Evolutionary conservation across 345 rosid species (phyloP), one percentile per base, ranked within the genome.

Genomic region (Citrus trifoliata): DNA sequence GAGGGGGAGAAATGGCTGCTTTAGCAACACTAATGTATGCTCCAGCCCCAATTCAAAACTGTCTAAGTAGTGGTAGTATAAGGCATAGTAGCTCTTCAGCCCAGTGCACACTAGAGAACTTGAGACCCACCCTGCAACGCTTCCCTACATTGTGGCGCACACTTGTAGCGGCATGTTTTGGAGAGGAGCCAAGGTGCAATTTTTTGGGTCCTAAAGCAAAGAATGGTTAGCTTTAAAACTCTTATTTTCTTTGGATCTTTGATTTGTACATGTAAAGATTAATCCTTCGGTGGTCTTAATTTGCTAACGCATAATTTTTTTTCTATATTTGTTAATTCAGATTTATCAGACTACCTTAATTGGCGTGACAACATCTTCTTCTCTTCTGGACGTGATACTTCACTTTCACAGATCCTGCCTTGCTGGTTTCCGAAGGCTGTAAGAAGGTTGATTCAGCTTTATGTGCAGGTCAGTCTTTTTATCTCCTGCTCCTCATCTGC

Each of bases 381-480:
- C 88, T 96, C 98, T 84, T 68, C 93, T 66, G 90, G 87, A 61
- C 93, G 86, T 82, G 97, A 96, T 86, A 89, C 99, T 82, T 96
- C 99, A 58, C 95, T 96, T 70, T 83, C 91, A 58, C 98, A 96
- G 85, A 96, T 96, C 94, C 82, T 96, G 83, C 98, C 99, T 63
- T 94, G 90, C 85, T 91, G 99, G 99, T 94, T 96, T 78, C 99
- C 99, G 16, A 96, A 91, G 87, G 83, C 92, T 61, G 93, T 94
- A 68, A 90, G 98, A 78, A 89, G 97, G 80, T 84, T 96, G 82
- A 83, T 96, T 81, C 99, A 96, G 86, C 95, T 94, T 85, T 93
- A 90, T 87, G 89, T 89, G 71, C 96, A 94, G 99, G 99, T 96
- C 78, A 68, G 60, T 77, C 38, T 60, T 61, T 30, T 66, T 21